Evolutionary conservation across 371 early-diverging fungal genomes (phyloP).

Genomic region (Mucor sp.): DNA sequence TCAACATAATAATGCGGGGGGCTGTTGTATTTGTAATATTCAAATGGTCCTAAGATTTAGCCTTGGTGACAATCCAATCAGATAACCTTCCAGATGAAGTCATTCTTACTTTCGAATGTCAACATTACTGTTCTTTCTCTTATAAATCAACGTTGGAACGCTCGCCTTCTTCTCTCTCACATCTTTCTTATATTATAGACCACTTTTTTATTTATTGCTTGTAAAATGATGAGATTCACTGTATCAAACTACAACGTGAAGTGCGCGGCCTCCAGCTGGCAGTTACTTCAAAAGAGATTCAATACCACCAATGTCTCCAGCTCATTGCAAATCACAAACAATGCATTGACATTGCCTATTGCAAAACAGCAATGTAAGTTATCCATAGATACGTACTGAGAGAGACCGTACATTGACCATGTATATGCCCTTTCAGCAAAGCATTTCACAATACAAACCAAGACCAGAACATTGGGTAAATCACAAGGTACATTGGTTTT

Average conservation of each 20-base stretch:
- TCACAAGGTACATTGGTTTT: conserved; percentile 21
- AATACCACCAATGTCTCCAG: neutral
- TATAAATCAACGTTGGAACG: neutral
- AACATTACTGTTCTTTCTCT: neutral
- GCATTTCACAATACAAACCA: conserved; percentile 23
- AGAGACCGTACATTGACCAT: neutral
- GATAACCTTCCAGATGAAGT: neutral
- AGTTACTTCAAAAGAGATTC: neutral
- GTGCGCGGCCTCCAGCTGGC: neutral
- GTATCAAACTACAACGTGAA: neutral
- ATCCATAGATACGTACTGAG: neutral
- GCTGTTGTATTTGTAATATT: neutral
- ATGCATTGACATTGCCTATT: neutral
- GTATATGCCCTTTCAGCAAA: conserved; percentile 1
- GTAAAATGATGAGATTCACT: neutral
- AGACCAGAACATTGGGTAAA: conserved; percentile 26
- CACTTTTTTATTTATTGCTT: neutral
- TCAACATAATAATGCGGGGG: neutral
- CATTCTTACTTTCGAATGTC: neutral
- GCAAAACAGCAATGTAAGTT: neutral
- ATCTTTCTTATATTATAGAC: neutral
- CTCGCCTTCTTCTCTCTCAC: neutral
- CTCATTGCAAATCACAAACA: neutral
- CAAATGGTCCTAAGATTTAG: neutral
- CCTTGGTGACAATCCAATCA: neutral